A percentile compares a stretch with the other conserved stretches of the same genome.
phyloP scores from a whole-genome alignment of 1,284 basidiomycete species.

The Sphagnurus paluster region DNA sequence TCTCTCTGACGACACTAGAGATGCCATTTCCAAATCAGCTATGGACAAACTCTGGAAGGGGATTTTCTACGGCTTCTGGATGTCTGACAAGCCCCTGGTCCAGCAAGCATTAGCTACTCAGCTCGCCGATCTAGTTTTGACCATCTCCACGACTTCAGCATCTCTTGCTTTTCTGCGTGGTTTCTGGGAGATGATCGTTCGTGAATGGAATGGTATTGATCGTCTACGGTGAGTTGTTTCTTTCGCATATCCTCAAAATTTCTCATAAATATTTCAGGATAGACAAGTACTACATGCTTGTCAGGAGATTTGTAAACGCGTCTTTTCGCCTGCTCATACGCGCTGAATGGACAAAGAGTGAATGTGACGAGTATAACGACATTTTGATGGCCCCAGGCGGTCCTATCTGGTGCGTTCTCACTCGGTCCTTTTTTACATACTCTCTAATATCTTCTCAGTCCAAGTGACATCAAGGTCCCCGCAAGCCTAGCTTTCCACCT shows the following conservation, averaged over 20 bases:
- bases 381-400: constrained; percentile 68
- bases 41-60: constrained; percentile 97
- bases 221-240: constrained; percentile 65
- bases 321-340: constrained; percentile 80
- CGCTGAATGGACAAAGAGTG: constrained; percentile 62
- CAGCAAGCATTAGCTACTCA: constrained; percentile 91
- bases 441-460: constrained; percentile 41
- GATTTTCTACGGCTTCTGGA: constrained; percentile 98
- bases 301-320: constrained; percentile 85
- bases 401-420: constrained; percentile 73
- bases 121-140: constrained; percentile 78
- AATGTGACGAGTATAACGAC: constrained; percentile 62
- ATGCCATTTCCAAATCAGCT: constrained; percentile 67
- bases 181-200: constrained; percentile 88
- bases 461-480: constrained; percentile 74
- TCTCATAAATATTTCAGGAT: constrained; percentile 54
- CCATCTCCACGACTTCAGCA: constrained; percentile 58
- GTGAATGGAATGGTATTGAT: constrained; percentile 94
- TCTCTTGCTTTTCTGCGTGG: constrained; percentile 81
- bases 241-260: neutral
- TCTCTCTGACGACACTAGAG: constrained; percentile 63
- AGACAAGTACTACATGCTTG: constrained; percentile 97
- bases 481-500: constrained; percentile 84
- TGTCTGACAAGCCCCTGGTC: constrained; percentile 97
- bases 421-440: neutral